A percentile compares a stretch with the other conserved stretches of the same genome.
Conservation (phyloP, 140 eudicot genomes). For the Stevia rebaudiana region DNA sequence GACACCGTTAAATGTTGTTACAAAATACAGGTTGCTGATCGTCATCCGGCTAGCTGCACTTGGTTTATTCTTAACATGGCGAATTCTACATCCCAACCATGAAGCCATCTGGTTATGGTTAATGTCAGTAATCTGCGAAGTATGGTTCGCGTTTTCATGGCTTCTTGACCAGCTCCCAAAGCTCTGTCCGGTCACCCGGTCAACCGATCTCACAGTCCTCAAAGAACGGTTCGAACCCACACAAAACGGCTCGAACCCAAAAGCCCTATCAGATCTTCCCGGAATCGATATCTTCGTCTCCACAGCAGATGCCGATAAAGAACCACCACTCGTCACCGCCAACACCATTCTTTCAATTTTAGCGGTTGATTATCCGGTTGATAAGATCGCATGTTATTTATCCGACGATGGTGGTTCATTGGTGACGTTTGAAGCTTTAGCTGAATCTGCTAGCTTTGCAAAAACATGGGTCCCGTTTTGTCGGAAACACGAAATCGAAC, state of each 20-base stretch:
- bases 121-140: constrained; percentile 87
- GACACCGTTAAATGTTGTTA: neutral
- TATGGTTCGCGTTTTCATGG: constrained; percentile 98
- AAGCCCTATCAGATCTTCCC: constrained; percentile 82
- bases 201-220: constrained; percentile 75
- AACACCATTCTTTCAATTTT: constrained; percentile 90
- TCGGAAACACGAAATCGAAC: constrained; percentile 73
- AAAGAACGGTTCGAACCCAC: constrained; percentile 81
- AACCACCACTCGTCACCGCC: constrained; percentile 95
- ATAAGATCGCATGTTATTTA: constrained; percentile 83
- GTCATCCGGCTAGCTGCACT: constrained; percentile 76
- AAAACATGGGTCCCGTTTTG: constrained; percentile 90
- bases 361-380: constrained; percentile 94
- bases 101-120: constrained; percentile 96
- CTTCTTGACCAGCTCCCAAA: constrained; percentile 92
- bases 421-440: constrained; percentile 90
- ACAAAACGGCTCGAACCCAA: constrained; percentile 56
- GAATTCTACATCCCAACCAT: constrained; percentile 77
- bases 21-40: constrained; percentile 62
- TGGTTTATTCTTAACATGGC: constrained; percentile 76
- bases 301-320: constrained; percentile 93
- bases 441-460: constrained; percentile 97
- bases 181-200: constrained; percentile 81
- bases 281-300: constrained; percentile 93
- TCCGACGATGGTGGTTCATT: constrained; percentile 97